Evolutionary conservation across 306 rosid genomes (phyloP).

Genomic region (Prunus kanzakura): DNA sequence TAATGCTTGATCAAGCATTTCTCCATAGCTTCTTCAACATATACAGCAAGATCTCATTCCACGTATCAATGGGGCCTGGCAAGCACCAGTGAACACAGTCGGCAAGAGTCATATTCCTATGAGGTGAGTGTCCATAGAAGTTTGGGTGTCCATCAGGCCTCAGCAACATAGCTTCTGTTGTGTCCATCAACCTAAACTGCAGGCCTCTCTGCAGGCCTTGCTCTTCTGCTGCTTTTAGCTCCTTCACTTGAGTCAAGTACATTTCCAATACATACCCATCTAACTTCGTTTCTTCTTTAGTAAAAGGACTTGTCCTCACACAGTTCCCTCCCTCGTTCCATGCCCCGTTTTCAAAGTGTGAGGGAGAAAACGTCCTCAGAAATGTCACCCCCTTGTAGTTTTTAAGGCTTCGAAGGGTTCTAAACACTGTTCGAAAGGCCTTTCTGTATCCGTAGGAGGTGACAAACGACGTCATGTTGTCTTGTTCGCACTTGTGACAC

Average conservation of each 20-base stretch:
- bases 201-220: conserved; percentile 44
- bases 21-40: conserved; percentile 34
- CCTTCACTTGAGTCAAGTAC: conserved; percentile 53
- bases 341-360: conserved; percentile 83
- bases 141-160: conserved; percentile 97
- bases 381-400: conserved; percentile 64
- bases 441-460: conserved; percentile 48
- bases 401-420: conserved; percentile 32
- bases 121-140: conserved; percentile 44
- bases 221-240: conserved; percentile 46
- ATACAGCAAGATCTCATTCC: conserved; percentile 79
- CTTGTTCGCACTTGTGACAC: conserved; percentile 50
- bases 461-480: conserved; percentile 37
- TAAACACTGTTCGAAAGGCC: conserved; percentile 66
- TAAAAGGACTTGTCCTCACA: conserved; percentile 57
- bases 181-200: conserved; percentile 51
- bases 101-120: conserved; percentile 36
- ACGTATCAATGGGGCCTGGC: conserved; percentile 83
- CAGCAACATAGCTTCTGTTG: conserved; percentile 67
- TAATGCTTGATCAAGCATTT: not conserved
- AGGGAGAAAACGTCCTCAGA: conserved; percentile 80
- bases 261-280: conserved; percentile 36
- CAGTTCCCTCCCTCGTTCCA: conserved; percentile 92
- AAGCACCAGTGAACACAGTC: conserved; percentile 96
- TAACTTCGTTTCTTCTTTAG: conserved; percentile 40